phyloP scores from a whole-genome alignment of 805 yeast genomes.

The Suhomyces xylopsoci region DNA sequence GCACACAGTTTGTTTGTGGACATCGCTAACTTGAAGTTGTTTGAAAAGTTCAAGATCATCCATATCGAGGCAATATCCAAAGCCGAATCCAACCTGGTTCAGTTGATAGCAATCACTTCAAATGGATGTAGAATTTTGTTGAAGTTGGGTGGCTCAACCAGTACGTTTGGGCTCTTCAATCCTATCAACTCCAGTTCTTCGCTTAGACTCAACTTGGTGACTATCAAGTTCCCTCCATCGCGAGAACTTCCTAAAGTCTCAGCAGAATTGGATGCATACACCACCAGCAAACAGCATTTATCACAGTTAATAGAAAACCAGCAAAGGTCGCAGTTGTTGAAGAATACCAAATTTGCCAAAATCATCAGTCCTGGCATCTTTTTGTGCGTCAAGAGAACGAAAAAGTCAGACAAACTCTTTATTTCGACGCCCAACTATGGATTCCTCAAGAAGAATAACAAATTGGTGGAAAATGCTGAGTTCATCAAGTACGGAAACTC shows the following conservation, averaged over 20 bases:
- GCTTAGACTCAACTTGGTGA: conserved; percentile 35
- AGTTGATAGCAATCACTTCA: conserved; percentile 72
- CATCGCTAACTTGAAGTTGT: conserved; percentile 50
- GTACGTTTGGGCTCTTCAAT: conserved; percentile 12
- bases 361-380: conserved; percentile 85
- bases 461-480: conserved; percentile 78
- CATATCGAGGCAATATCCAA: conserved; percentile 60
- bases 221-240: conserved; percentile 67
- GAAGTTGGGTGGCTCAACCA: conserved; percentile 39
- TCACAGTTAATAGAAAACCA: conserved; percentile 39
- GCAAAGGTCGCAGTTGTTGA: conserved; percentile 54
- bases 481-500: conserved; percentile 40
- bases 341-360: conserved; percentile 54
- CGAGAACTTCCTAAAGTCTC: conserved; percentile 40
- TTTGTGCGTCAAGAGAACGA: conserved; percentile 57
- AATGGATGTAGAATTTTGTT: conserved; percentile 80
- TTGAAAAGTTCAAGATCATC: conserved; percentile 53
- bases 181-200: conserved; percentile 23
- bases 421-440: conserved; percentile 86
- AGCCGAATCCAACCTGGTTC: conserved; percentile 64
- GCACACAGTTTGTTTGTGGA: conserved; percentile 54
- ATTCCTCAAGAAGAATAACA: conserved; percentile 65
- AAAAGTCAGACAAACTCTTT: conserved; percentile 51
- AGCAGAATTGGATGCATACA: conserved; percentile 40
- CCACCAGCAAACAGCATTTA: conserved; percentile 39